Evolutionary conservation across 1,284 basidiomycete genomes (phyloP), one percentile per base, ranked within the genome.

Genomic region (Cryptococcus sp.): DNA sequence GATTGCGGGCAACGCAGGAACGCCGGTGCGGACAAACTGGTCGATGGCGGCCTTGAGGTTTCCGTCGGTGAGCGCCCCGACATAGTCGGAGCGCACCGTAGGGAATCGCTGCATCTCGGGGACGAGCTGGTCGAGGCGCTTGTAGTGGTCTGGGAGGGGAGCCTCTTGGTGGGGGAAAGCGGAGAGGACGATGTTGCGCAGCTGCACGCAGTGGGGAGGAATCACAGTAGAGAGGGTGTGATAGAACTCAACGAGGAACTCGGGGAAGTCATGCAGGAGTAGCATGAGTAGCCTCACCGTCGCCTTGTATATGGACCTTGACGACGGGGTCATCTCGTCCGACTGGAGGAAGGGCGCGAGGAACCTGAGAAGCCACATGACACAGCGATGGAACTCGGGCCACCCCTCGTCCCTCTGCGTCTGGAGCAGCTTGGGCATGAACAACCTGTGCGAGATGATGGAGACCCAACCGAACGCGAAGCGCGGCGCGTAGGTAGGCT

Each of bases 381-480:
- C 80, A 43, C 97, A 83, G 67, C 93, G 90, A 80, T 98, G 93
- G 83, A 96, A 98, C 42, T 93, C 88, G 40, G 88, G 83, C 92
- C 94, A 97, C 52, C 93, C 93, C 52, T 75, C 76, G 33, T 76
- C 72, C 51, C 70, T 68, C 20, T 61, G 59, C 6, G 63, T 64
- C 44, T 86, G 77, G 35, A 98, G 82, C 53, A 99, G 79, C 77
- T 97, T 96, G 15, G 96, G 93, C 91, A 98, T 94, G 82, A 98
- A 97, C 52, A 94, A 80, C 53, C 95, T 84, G 78, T 98, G 96
- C 45, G 95, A 97, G 66, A 98, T 87, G 51, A 98, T 82, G 65
- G 88, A 89, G 82, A 98, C 87, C 96, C 96, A 99, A 33, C 93
- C 95, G 78, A 97, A 98, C 2, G 95, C 89, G 76, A 98, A 98